Conservation (phyloP, 2,329 filamentous ascomycete species). For the Talaromyces sp. region DNA sequence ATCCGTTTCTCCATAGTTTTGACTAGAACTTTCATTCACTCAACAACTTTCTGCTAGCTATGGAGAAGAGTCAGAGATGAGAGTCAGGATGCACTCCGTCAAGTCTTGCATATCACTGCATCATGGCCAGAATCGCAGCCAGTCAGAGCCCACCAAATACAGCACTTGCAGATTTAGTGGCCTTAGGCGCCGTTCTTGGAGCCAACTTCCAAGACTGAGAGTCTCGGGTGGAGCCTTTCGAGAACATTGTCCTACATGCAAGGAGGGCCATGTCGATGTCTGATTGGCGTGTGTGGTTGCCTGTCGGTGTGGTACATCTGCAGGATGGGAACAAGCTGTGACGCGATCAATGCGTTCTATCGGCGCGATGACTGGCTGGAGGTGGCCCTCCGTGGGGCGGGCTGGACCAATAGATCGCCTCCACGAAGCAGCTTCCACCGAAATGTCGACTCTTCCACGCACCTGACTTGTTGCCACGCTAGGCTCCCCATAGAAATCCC, state of each 20-base stretch:
- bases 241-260: not conserved
- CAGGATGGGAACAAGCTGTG: not conserved
- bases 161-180: constrained; percentile 2
- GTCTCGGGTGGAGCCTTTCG: not conserved
- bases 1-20: not conserved
- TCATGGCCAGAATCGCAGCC: not conserved
- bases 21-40: not conserved
- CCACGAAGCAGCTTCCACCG: not conserved
- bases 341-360: not conserved
- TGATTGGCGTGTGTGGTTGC: not conserved
- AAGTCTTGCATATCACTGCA: constrained; percentile 3
- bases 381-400: not conserved
- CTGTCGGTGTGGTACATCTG: not conserved
- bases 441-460: not conserved
- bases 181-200: not conserved
- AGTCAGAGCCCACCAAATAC: not conserved
- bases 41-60: no score
- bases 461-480: constrained; percentile 6
- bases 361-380: not conserved
- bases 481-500: not conserved
- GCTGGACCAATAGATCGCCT: not conserved
- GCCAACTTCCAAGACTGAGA: not conserved
- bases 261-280: not conserved
- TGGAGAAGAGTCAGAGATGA: no score
- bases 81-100: not conserved